Conservation (phyloP, 345 rosid genomes). For the Clausena lansium region DNA sequence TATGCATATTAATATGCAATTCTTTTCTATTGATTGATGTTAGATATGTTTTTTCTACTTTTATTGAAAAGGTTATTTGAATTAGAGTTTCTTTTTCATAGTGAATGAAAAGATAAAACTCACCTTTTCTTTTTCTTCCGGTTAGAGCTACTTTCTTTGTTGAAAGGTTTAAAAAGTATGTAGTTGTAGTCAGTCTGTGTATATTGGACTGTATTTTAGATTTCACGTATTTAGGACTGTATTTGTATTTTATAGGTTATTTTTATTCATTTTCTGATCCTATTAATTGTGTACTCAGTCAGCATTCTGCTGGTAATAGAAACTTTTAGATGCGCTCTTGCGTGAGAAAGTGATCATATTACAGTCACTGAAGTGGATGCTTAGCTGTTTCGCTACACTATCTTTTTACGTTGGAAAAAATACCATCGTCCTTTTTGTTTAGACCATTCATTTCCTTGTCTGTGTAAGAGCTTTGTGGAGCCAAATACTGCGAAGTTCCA, state of each 20-base stretch:
- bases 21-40: neutral
- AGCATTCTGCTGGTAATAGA: neutral
- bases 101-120: neutral
- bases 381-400: neutral
- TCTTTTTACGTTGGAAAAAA: neutral
- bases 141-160: neutral
- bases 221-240: neutral
- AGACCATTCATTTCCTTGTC: neutral
- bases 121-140: neutral
- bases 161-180: neutral
- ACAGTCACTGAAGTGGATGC: neutral
- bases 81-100: neutral
- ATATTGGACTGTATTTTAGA: neutral
- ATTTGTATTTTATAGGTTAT: neutral
- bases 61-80: neutral
- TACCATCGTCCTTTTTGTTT: neutral
- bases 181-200: neutral
- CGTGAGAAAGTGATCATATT: neutral
- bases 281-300: neutral
- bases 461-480: neutral
- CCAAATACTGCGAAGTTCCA: neutral
- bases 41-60: neutral
- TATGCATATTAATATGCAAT: neutral
- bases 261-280: neutral
- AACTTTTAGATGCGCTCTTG: neutral